Conservation (phyloP, 2,329 filamentous ascomycete genomes). For the Aspergillus neotritici region DNA sequence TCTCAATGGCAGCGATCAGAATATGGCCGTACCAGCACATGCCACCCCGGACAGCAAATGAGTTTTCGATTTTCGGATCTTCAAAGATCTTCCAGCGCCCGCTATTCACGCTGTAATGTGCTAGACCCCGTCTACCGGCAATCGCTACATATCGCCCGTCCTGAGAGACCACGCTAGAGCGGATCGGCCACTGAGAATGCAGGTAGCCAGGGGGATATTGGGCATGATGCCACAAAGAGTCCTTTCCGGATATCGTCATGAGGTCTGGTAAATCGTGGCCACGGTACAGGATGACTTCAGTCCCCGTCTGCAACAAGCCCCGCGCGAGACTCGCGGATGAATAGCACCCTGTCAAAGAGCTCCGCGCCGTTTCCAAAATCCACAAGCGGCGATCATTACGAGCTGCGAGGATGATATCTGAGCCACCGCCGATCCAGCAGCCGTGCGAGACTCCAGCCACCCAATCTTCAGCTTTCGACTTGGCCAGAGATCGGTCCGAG, state of each 20-base stretch:
- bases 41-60: conserved; percentile 85
- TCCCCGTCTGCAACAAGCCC: conserved; percentile 81
- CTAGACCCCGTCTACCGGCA: conserved; percentile 85
- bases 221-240: conserved; percentile 90
- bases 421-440: conserved; percentile 82
- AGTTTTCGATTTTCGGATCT: conserved; percentile 73
- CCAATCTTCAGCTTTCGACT: conserved; percentile 72
- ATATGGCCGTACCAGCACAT: conserved; percentile 99
- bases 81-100: conserved; percentile 94
- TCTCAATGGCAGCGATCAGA: conserved; percentile 87
- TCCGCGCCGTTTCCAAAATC: conserved; percentile 86
- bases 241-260: conserved; percentile 84
- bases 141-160: conserved; percentile 93
- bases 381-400: conserved; percentile 72
- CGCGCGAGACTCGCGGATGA: conserved; percentile 84
- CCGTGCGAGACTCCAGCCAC: conserved; percentile 71
- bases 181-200: conserved; percentile 88
- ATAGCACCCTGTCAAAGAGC: conserved; percentile 87
- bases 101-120: conserved; percentile 92
- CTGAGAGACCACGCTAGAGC: conserved; percentile 76
- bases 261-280: conserved; percentile 88
- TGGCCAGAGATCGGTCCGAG: conserved; percentile 58
- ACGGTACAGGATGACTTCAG: conserved; percentile 83
- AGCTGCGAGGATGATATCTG: conserved; percentile 72
- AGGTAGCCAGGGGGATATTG: conserved; percentile 81